Evolutionary conservation across 768 basidiomycete genomes (phyloP).

Genomic region (Suillus subaureus): DNA sequence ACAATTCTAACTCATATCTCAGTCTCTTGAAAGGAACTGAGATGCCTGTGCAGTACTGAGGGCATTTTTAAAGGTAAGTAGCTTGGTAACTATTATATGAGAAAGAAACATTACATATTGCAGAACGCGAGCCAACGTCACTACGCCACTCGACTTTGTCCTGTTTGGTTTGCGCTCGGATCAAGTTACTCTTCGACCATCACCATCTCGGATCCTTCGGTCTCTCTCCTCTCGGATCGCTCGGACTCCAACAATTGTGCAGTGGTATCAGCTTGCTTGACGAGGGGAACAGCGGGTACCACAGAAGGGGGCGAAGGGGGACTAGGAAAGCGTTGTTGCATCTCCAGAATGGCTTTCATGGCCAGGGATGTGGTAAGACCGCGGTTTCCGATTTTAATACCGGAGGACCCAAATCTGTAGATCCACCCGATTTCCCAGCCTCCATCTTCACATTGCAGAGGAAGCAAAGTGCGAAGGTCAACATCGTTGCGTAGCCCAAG

Average conservation of each 20-base stretch:
- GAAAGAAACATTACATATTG: too few species aligned
- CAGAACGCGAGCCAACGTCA: too few species aligned
- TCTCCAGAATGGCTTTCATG: constrained; percentile 46
- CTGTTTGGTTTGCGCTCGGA: too few species aligned
- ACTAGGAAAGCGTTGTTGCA: background rate
- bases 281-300: background rate
- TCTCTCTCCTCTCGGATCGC: too few species aligned
- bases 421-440: constrained; percentile 59
- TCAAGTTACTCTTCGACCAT: too few species aligned
- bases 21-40: too few species aligned
- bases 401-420: constrained; percentile 54
- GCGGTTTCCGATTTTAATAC: constrained; percentile 53
- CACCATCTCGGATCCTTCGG: too few species aligned
- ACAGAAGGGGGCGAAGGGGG: background rate
- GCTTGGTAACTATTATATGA: too few species aligned
- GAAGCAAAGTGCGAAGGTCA: constrained; percentile 47
- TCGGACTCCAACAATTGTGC: background rate
- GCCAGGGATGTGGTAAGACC: constrained; percentile 58
- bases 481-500: constrained; percentile 44
- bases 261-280: background rate
- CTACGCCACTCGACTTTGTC: too few species aligned
- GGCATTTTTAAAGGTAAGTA: too few species aligned
- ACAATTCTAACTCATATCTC: too few species aligned
- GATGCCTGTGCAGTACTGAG: too few species aligned
- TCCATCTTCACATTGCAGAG: constrained; percentile 55